These are phyloP conservation scores for Candida endomychidarum DNA, from an alignment of 805 yeast genomes.

Conservation along the genomic window DNA sequence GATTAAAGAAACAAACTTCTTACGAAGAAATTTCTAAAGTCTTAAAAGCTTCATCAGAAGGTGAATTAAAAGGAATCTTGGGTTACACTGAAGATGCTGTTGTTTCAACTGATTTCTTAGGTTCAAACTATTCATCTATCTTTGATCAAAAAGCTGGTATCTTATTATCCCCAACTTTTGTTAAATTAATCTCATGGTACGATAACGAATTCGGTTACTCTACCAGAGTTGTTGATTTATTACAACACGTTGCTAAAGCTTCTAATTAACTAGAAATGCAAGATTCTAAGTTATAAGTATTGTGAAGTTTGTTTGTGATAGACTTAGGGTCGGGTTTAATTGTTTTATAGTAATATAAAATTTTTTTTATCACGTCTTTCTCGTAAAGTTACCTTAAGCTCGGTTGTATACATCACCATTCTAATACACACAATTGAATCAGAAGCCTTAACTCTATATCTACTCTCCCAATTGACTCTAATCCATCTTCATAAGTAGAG, in stretches of 20 bases:
- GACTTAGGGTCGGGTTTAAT: background rate
- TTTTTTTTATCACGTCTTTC: too few species aligned
- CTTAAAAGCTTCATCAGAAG: slow-evolving; percentile 74
- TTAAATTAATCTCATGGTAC: slow-evolving; percentile 92
- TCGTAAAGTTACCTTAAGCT: too few species aligned
- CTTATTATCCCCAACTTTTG: slow-evolving; percentile 81
- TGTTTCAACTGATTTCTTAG: slow-evolving; percentile 86
- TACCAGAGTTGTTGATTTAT: slow-evolving; percentile 90
- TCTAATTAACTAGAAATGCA: slow-evolving; percentile 21
- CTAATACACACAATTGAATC: too few species aligned
- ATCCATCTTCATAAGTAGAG: too few species aligned
- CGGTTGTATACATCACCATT: too few species aligned
- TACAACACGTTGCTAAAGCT: slow-evolving; percentile 71
- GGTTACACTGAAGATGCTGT: slow-evolving; percentile 93
- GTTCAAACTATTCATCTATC: slow-evolving; percentile 82
- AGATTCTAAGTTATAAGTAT: slow-evolving; percentile 13
- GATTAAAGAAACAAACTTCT: slow-evolving; percentile 71
- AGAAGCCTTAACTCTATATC: background rate
- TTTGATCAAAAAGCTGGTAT: slow-evolving; percentile 92
- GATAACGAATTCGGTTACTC: slow-evolving; percentile 97
- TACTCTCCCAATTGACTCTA: background rate
- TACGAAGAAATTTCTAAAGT: slow-evolving; percentile 81
- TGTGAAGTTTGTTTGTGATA: too few species aligned
- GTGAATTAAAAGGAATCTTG: slow-evolving; percentile 74
- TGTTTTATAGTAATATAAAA: too few species aligned